Conservation (phyloP, 257 asterid species). For the Rhazya stricta region DNA sequence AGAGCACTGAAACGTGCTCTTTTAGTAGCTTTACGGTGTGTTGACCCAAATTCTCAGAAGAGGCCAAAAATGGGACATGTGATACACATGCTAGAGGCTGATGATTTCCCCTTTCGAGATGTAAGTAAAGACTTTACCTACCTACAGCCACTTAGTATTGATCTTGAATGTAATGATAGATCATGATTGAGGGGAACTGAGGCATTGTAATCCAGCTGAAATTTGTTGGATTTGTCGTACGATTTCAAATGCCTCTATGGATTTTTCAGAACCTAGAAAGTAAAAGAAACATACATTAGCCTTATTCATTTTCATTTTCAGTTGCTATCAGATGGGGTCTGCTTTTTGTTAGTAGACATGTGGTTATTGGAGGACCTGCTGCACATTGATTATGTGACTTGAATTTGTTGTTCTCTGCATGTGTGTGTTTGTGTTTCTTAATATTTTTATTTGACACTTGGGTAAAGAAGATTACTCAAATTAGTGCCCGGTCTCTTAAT, state of each 20-base stretch:
- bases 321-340: neutral
- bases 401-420: neutral
- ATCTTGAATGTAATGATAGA: neutral
- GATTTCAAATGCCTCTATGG: neutral
- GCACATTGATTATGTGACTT: neutral
- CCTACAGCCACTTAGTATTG: neutral
- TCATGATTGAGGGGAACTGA: neutral
- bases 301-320: neutral
- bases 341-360: neutral
- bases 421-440: neutral
- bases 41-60: conserved; percentile 76
- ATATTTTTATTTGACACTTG: neutral
- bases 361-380: neutral
- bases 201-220: neutral
- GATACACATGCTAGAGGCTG: conserved; percentile 88
- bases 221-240: neutral
- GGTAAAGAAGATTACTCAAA: neutral
- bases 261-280: neutral
- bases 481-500: neutral
- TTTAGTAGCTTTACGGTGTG: conserved; percentile 79
- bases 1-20: conserved; percentile 78
- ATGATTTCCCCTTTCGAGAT: conserved; percentile 81
- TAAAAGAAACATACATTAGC: neutral
- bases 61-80: conserved; percentile 96
- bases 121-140: conserved; percentile 36